Evolutionary conservation across 345 rosid species (phyloP).

Genomic region (Melaleuca quinquenervia): DNA sequence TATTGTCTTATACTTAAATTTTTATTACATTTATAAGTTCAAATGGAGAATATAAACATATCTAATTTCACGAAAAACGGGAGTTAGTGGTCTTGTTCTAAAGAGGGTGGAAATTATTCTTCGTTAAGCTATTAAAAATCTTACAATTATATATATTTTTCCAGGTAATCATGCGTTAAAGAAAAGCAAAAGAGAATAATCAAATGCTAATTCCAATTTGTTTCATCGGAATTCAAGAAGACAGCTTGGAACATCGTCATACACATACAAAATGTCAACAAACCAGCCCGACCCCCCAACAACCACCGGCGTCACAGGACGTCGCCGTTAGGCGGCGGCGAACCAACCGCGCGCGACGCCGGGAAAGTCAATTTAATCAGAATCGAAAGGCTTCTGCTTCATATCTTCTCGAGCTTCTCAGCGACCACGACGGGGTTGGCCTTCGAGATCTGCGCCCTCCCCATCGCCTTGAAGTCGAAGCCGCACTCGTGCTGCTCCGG

Average conservation of each 20-base stretch:
- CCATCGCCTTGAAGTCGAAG: slow-evolving; percentile 62
- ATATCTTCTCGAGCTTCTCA: slow-evolving; percentile 32
- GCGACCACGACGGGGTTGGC: slow-evolving; percentile 70
- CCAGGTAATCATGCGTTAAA: background rate
- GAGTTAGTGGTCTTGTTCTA: background rate
- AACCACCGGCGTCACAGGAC: background rate
- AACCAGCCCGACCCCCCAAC: background rate
- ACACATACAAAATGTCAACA: background rate
- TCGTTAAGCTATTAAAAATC: background rate
- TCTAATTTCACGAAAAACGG: background rate
- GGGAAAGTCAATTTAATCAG: background rate
- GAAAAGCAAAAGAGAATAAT: background rate
- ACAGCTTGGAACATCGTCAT: background rate
- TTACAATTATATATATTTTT: background rate
- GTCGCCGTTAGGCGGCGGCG: background rate
- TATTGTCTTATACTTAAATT: background rate
- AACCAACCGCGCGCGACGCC: background rate
- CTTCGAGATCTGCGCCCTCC: slow-evolving; percentile 58
- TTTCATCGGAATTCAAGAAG: background rate
- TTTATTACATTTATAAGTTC: background rate
- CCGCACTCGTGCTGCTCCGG: slow-evolving; percentile 71
- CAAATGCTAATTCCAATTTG: background rate
- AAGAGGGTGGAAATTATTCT: background rate
- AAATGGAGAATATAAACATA: background rate
- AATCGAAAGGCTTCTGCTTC: background rate